phyloP scores from a whole-genome alignment of 495 filamentous ascomycete species.

The Lophiostoma macrostomum region DNA sequence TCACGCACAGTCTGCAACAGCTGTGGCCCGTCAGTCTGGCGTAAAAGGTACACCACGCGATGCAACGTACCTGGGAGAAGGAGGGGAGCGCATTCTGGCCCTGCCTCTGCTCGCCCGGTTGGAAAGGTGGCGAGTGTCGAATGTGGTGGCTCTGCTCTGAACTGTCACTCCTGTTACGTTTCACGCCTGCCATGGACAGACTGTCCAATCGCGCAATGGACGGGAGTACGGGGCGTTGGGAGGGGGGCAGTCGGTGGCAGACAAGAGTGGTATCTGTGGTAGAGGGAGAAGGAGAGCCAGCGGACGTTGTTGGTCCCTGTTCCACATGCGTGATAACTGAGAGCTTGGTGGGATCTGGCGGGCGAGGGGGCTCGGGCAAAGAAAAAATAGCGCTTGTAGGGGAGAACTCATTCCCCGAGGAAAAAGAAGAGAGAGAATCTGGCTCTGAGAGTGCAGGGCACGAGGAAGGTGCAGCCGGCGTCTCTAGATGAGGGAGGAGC shows the following conservation, averaged over 20 bases:
- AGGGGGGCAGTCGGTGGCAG: too few species aligned
- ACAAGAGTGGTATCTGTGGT: too few species aligned
- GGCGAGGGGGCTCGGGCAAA: too few species aligned
- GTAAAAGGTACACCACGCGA: not conserved
- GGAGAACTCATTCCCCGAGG: too few species aligned
- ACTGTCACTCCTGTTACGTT: constrained; percentile 7
- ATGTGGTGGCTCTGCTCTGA: constrained; percentile 10
- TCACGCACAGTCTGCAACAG: constrained; percentile 13
- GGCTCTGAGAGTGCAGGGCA: not conserved
- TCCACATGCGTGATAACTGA: too few species aligned
- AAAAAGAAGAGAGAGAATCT: not conserved
- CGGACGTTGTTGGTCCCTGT: too few species aligned
- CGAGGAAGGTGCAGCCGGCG: not conserved
- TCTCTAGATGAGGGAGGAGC: constrained; percentile 1
- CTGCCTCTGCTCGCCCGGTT: constrained; percentile 11
- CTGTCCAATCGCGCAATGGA: constrained; percentile 16
- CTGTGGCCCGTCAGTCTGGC: constrained; percentile 7
- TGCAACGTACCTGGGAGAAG: constrained; percentile 18
- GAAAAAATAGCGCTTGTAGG: too few species aligned
- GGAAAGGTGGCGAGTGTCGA: constrained; percentile 24
- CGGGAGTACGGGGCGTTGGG: too few species aligned
- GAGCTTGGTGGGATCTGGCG: too few species aligned
- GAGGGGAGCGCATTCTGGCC: constrained; percentile 3
- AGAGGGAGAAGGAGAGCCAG: not conserved
- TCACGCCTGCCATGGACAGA: not conserved